These are phyloP conservation scores for Leishmania tarentolae DNA, from an alignment of 208 protist genomes.

Conservation along the genomic window DNA sequence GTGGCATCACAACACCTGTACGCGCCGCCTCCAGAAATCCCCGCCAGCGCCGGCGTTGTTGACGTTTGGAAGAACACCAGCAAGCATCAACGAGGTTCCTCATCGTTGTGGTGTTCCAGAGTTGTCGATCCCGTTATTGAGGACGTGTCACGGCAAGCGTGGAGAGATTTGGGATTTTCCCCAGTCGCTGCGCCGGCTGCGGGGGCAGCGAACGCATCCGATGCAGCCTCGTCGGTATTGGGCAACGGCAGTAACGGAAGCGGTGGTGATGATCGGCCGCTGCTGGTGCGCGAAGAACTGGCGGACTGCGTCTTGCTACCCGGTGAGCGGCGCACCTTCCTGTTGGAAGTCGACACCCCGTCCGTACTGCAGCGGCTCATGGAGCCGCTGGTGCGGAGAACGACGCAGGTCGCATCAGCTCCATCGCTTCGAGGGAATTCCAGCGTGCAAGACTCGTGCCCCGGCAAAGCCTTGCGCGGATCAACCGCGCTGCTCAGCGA, in stretches of 20 bases:
- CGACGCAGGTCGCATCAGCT: neutral
- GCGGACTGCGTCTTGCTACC: slow-evolving; percentile 56
- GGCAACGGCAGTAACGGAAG: neutral
- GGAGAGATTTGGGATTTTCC: slow-evolving; percentile 21
- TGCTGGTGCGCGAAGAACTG: slow-evolving; percentile 37
- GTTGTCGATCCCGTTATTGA: slow-evolving; percentile 17
- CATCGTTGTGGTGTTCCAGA: slow-evolving; percentile 15
- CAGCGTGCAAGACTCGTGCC: neutral
- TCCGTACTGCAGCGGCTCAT: slow-evolving; percentile 19
- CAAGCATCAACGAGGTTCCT: slow-evolving; percentile 7
- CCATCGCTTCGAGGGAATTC: neutral
- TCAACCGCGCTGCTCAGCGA: neutral
- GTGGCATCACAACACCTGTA: slow-evolving; percentile 15
- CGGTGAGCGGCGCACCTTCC: slow-evolving; percentile 35
- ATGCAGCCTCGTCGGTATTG: too few relatives aligned
- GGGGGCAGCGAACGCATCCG: neutral
- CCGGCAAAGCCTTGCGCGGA: too few relatives aligned
- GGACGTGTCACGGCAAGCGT: slow-evolving; percentile 23
- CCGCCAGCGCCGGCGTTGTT: neutral
- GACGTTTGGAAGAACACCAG: neutral
- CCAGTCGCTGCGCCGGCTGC: slow-evolving; percentile 6
- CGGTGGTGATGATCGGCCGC: slow-evolving; percentile 17
- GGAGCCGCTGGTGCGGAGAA: slow-evolving; percentile 8
- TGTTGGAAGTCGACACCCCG: slow-evolving; percentile 35
- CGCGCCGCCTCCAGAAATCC: neutral